Base-by-base conservation (phyloP, 176 grass and related monocot species). In the Dactylis glomerata region DNA sequence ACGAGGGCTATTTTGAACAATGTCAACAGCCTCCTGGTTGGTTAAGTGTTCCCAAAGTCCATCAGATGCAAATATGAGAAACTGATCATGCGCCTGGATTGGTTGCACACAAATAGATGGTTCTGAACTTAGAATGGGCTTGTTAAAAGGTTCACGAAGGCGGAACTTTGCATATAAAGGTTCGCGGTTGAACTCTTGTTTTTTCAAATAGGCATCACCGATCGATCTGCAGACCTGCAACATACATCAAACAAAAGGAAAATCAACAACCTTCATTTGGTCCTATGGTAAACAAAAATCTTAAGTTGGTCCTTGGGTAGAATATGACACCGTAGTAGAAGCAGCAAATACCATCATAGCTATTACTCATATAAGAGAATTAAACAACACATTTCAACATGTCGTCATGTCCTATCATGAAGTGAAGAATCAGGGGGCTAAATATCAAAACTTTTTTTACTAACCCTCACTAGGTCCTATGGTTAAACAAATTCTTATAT, bases 1-100 rank as follows among this genome's bases (percentile, higher is more conserved):
- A 20, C 62, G 88, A 72, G 90, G 84, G 46, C 50, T 78, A 44
- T 38, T 91, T 12, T 88, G 84, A 83, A 97, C 92, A 89, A 97
- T 97, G 77, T 97, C 95, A 85, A 97, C 92, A 73, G 95, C 95
- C 56, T 94, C 90, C 82, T 97, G 95, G 76, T 97, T 97, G 49
- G 81, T 94, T 77, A 97, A 88, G 63, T 97, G 95, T 78, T 97
- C 95, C 95, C 95, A 97, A 62, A 97, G 90, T 69, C 95, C 95
- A 86, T 97, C 95, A 74, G 95, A 94, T 27, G 95, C 95, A 92
- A 94, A 97, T 85, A 97, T 94, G 51, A 97, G 62, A 85, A 97
- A 92, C 12, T 87, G 90, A 85, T 97, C 95, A n/a, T 94, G 90
- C 22, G 92, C 79, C 11, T 97, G 86, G 79, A 97, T 75, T 33